Base-by-base conservation (phyloP, 1,139 yeast genomes). In the Blastobotrys ciferrii region DNA sequence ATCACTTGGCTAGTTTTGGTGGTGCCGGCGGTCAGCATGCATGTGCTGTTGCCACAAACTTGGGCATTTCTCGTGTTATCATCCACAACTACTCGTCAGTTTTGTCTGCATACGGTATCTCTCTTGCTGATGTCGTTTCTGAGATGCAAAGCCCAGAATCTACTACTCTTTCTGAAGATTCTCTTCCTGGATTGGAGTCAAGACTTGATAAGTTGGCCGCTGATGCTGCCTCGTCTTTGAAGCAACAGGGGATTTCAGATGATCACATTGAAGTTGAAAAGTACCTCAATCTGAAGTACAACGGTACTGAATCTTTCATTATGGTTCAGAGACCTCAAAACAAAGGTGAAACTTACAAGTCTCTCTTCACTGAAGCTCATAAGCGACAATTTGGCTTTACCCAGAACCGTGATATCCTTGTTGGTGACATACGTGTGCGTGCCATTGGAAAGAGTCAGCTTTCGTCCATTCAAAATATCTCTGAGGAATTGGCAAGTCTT, bases 291-390 rank as follows among this genome's bases (percentile, higher is more conserved):
- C 72, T 91, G 75, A 76, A 94, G 59, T 91, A 87, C 64, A 80
- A 81, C 53, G 97, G 97, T 4, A 84, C 96, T 14, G 97, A 89
- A 62, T 84, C 96, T 2, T 83, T 85, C 42, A 71, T 91, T 54
- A 84, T 89, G 82, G 80, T 87, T 32, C 59, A 69, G 45, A 75
- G 63, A 52, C 60, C 69, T 46, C 76, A 64, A 52, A 62, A 54
- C 11, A 59, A 55, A 18, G 54, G 53, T 25, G 64, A 69, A 58
- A 65, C 71, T 3, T 62, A 55, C 41, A 42, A 50, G 7, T 56
- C 61, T n/a, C 67, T 65, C 45, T 82, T 81, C 60, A 64, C 74
- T 39, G 65, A 68, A 6, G 66, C 73, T 47, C 92, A 85, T 61
- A 71, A 75, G 55, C 74, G 78, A 51, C 91, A 85, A 62, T 85